A percentile compares a stretch with the other conserved stretches of the same genome.
These are phyloP conservation scores for Salix udensis DNA, from an alignment of 345 rosid genomes.

Conservation along the genomic window DNA sequence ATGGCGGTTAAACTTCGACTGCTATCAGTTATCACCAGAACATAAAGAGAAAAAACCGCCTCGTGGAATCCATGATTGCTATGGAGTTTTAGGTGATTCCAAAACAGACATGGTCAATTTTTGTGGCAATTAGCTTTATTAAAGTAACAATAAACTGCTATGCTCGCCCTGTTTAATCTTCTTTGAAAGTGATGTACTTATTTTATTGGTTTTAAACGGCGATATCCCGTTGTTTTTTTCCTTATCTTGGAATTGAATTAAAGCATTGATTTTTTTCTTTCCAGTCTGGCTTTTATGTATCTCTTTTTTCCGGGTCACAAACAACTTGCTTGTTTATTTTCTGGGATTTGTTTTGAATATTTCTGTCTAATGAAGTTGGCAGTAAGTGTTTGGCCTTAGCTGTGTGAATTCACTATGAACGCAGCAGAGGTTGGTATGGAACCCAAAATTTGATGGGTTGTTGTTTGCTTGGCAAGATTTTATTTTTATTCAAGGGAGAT, in stretches of 20 bases:
- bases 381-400: not conserved
- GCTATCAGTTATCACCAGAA: conserved; percentile 52
- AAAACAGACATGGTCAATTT: not conserved
- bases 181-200: not conserved
- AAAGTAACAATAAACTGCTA: not conserved
- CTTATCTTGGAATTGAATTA: too few species aligned
- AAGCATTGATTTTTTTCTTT: not conserved
- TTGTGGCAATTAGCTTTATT: too few species aligned
- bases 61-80: conserved; percentile 61
- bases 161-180: not conserved
- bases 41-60: conserved; percentile 50
- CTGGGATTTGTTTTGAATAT: too few species aligned
- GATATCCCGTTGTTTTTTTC: not conserved
- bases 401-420: not conserved
- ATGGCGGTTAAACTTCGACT: conserved; percentile 92
- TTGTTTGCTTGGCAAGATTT: not conserved
- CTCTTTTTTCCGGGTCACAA: not conserved
- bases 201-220: not conserved
- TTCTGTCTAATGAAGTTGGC: not conserved
- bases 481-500: not conserved
- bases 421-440: not conserved
- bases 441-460: not conserved
- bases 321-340: not conserved
- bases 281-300: not conserved
- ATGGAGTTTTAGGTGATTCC: conserved; percentile 64